phyloP scores from a whole-genome alignment of 768 basidiomycete species.

The Piloderma croceum region DNA sequence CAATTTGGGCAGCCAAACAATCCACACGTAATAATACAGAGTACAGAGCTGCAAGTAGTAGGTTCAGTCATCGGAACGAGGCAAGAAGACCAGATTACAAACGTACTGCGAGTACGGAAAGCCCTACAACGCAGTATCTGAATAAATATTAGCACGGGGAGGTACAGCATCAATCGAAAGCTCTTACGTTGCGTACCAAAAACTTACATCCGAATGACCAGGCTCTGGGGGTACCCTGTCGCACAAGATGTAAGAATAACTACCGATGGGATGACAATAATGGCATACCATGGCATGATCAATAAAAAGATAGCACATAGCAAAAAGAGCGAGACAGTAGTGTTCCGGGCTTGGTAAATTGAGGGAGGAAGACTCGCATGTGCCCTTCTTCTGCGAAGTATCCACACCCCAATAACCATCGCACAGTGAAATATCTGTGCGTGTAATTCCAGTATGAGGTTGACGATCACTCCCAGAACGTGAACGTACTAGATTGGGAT shows the following conservation, averaged over 20 bases:
- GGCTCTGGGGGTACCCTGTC: no score
- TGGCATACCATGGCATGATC: no score
- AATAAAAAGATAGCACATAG: no score
- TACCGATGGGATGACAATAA: no score
- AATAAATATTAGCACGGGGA: conserved; percentile 17
- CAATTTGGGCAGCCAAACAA: conserved; percentile 35
- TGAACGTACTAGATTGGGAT: conserved; percentile 34
- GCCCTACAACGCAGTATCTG: conserved; percentile 24
- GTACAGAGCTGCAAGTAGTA: conserved; percentile 18
- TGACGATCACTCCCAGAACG: neutral
- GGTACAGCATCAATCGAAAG: conserved; percentile 16
- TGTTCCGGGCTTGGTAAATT: no score
- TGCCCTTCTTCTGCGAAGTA: conserved; percentile 22
- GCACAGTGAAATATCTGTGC: conserved; percentile 21
- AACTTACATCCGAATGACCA: no score
- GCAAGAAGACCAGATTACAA: neutral
- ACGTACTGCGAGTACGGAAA: conserved; percentile 22
- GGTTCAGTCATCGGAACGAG: neutral
- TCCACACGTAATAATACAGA: conserved; percentile 35
- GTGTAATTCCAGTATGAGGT: conserved; percentile 6
- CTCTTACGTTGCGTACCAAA: no score
- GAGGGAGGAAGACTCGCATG: conserved; percentile 16
- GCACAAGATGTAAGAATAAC: no score
- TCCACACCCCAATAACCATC: conserved; percentile 27
- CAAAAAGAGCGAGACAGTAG: no score